phyloP scores from a whole-genome alignment of 768 basidiomycete species.

The Boletus reticuloceps region DNA sequence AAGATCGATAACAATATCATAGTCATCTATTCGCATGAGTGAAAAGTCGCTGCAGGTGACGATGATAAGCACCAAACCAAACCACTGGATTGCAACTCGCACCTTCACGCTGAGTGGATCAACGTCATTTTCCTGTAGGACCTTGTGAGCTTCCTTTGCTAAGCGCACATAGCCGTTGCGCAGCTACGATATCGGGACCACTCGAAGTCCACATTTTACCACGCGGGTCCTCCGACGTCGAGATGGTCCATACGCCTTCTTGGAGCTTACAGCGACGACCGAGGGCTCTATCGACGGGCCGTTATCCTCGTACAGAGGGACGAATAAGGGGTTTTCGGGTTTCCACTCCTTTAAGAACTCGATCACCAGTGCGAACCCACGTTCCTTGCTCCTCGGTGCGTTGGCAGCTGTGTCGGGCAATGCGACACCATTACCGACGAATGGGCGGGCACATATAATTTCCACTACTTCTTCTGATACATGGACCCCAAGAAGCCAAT shows the following conservation, averaged over 20 bases:
- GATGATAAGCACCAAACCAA: neutral
- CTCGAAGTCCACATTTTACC: conserved; percentile 76
- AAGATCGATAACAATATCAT: conserved; percentile 81
- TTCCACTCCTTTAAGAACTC: conserved; percentile 78
- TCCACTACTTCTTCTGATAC: conserved; percentile 81
- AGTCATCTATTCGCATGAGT: conserved; percentile 79
- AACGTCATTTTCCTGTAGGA: conserved; percentile 50
- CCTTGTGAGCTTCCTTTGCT: conserved; percentile 71
- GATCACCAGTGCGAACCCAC: conserved; percentile 75
- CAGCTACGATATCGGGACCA: conserved; percentile 69
- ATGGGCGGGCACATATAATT: conserved; percentile 77
- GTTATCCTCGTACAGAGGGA: conserved; percentile 60
- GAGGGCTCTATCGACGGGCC: conserved; percentile 5
- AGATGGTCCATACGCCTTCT: conserved; percentile 68
- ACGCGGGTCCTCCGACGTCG: conserved; percentile 71
- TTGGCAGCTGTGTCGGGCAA: conserved; percentile 37
- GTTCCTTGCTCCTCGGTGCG: conserved; percentile 73
- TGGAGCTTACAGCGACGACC: conserved; percentile 30
- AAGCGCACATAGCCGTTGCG: conserved; percentile 68
- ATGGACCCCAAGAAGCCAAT: conserved; percentile 79
- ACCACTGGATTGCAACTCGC: conserved; percentile 10
- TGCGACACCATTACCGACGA: conserved; percentile 49
- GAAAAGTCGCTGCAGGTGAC: conserved; percentile 66
- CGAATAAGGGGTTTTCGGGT: conserved; percentile 71
- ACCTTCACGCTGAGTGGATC: conserved; percentile 62